Percentiles rank a stretch among this genome's conserved stretches.
phyloP scores from a whole-genome alignment of 768 basidiomycete genomes.

The Tricholoma saponaceum region DNA sequence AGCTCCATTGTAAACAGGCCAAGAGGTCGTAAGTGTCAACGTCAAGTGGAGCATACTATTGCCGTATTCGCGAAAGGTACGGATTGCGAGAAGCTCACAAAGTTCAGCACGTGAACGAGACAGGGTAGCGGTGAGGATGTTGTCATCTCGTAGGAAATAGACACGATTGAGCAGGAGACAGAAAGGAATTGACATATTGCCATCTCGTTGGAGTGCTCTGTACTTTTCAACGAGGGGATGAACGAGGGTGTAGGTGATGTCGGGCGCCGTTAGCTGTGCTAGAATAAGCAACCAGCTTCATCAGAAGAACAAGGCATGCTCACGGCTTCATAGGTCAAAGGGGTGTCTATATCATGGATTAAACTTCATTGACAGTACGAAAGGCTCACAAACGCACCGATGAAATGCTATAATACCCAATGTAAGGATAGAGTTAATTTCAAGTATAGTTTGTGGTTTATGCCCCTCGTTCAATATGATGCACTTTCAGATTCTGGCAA shows the following conservation, averaged over 20 bases:
- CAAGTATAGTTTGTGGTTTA: neutral
- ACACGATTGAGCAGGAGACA: conserved; percentile 86
- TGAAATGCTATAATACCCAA: conserved; percentile 50
- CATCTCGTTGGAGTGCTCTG: conserved; percentile 57
- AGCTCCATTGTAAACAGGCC: conserved; percentile 79
- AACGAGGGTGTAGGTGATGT: conserved; percentile 87
- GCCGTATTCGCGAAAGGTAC: conserved; percentile 69
- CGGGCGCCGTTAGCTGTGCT: conserved; percentile 71
- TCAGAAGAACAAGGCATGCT: conserved; percentile 19
- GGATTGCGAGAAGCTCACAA: conserved; percentile 88
- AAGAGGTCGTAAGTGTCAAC: conserved; percentile 69
- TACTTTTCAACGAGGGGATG: conserved; percentile 90
- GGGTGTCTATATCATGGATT: conserved; percentile 55
- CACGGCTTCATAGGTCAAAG: conserved; percentile 77
- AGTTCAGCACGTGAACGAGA: conserved; percentile 74
- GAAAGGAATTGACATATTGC: conserved; percentile 84
- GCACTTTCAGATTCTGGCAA: neutral
- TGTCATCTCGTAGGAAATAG: conserved; percentile 77
- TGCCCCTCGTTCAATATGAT: neutral
- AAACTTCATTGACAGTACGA: neutral
- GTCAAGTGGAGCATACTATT: conserved; percentile 66
- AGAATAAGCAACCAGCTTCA: neutral
- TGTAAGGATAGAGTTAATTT: neutral
- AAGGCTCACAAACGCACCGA: conserved; percentile 44
- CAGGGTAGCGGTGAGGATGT: conserved; percentile 63